Evolutionary conservation across 257 asterid species (phyloP), one percentile per base, ranked within the genome.

Genomic region (Solanum pinnatisectum): DNA sequence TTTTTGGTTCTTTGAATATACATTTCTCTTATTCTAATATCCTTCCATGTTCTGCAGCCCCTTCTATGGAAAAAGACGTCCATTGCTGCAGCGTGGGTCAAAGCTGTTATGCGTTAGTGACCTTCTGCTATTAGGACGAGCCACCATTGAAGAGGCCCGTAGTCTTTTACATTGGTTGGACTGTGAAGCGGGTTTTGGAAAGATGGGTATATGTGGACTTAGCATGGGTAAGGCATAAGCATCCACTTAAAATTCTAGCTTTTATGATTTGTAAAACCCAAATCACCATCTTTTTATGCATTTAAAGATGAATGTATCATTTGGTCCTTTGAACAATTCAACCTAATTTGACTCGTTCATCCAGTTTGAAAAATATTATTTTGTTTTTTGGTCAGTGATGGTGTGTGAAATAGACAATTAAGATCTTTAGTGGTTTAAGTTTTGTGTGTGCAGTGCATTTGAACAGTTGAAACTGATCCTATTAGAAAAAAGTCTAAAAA

Each of bases 41-140:
- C 70, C 68, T 3, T 46, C 39, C 60, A 16, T 27, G 8, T 89
- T 78, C 88, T 93, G 86, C 93, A 97, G 99, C 93, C 99, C 98
- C 86, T 96, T 94, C 94, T 97, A 97, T 84, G 99, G 99, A 90
- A 92, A 91, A 93, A 94, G 99, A 87, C 96, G 99, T 16, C 99
- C 99, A 63, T 13, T 94, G 89, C 94, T 94, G 78, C 99, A 97
- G 90, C 92, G 91, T 5, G 99, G 99, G 81, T 95, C 99, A 73
- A 97, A 97, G 88, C 99, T 97, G 63, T 92, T 96, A 92, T 95
- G 99, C 76, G 99, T 96, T 65, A 97, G 99, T 89, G 99, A 97
- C 92, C 91, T 96, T 92, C 93, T 95, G 30, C 91, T 97, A 87
- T 88, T 97, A 87, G 99, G 99, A 94, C 93, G 99, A 91, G 99